These are phyloP conservation scores for Raffaelea arxii DNA, from an alignment of 2,329 filamentous ascomycete species.

Conservation along the genomic window DNA sequence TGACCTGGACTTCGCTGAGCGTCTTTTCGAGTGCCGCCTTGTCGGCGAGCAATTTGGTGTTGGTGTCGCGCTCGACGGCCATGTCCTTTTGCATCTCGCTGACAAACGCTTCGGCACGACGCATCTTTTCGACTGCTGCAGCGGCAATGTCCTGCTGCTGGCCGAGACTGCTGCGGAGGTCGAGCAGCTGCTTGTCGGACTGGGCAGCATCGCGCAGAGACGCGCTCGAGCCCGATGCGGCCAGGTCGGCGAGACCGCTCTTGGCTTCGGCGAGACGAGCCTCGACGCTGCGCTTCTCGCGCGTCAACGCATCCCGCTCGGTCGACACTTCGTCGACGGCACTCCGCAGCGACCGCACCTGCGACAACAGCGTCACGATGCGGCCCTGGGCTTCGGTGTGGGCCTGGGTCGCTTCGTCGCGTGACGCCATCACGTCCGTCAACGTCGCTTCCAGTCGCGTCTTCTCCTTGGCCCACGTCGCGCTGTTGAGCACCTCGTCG, in stretches of 20 bases:
- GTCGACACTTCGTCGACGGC: conserved; percentile 77
- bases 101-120: conserved; percentile 76
- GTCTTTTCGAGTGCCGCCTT: conserved; percentile 85
- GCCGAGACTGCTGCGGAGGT: conserved; percentile 78
- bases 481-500: conserved; percentile 93
- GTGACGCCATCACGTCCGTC: conserved; percentile 78
- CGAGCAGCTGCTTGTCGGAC: conserved; percentile 54
- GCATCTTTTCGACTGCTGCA: conserved; percentile 94
- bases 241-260: conserved; percentile 77
- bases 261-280: conserved; percentile 78
- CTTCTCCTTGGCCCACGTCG: conserved; percentile 98
- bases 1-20: conserved; percentile 81
- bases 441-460: conserved; percentile 81
- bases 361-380: conserved; percentile 80
- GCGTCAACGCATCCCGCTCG: conserved; percentile 73
- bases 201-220: not conserved
- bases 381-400: conserved; percentile 94
- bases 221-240: conserved; percentile 31
- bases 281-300: conserved; percentile 87
- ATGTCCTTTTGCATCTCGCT: conserved; percentile 92
- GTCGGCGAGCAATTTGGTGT: conserved; percentile 74
- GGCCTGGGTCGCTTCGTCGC: conserved; percentile 84
- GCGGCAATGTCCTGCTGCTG: conserved; percentile 89
- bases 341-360: conserved; percentile 75
- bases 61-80: conserved; percentile 71